Evolutionary conservation across 192 early-diverging fungal genomes (phyloP).

Genomic region (Haplosporangium gracile): DNA sequence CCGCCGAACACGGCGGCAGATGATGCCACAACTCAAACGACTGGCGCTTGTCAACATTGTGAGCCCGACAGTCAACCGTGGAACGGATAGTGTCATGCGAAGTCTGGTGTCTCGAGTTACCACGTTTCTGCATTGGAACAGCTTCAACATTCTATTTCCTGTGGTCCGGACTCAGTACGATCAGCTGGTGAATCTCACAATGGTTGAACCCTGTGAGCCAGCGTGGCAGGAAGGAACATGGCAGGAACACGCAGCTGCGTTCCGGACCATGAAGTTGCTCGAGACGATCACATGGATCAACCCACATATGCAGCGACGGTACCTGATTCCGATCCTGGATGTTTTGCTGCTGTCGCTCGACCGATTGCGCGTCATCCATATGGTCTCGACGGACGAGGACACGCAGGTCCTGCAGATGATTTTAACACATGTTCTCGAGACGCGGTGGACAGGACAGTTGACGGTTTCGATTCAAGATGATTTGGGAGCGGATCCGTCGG

Average conservation of each 20-base stretch:
- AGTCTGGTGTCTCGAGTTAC: conserved; percentile 16
- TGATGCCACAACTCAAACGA: conserved; percentile 22
- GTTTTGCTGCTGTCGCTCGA: conserved; percentile 13
- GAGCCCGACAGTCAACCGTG: conserved; percentile 27
- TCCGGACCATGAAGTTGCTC: conserved; percentile 19
- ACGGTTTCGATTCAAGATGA: conserved; percentile 30
- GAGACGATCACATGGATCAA: conserved; percentile 31
- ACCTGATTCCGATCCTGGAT: conserved; percentile 27
- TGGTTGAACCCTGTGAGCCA: conserved; percentile 34
- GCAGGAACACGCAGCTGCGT: conserved; percentile 29
- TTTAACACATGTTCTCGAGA: conserved; percentile 23
- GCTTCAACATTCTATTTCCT: conserved; percentile 42
- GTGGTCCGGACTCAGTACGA: conserved; percentile 12
- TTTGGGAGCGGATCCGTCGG: conserved; percentile 5
- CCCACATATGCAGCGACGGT: conserved; percentile 26
- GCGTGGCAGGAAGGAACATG: conserved; percentile 39
- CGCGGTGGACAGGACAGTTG: conserved; percentile 16
- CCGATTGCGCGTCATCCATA: not conserved
- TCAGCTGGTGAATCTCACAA: conserved; percentile 12
- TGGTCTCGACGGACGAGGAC: conserved; percentile 24
- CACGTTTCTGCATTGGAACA: conserved; percentile 38
- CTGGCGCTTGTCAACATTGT: conserved; percentile 41
- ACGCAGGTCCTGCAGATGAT: conserved; percentile 14
- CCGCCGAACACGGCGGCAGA: not conserved
- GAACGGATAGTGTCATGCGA: conserved; percentile 27